A percentile compares a stretch with the other conserved stretches of the same genome.
Evolutionary conservation across 805 yeast genomes (phyloP).

Genomic region (Ogataea minuta): DNA sequence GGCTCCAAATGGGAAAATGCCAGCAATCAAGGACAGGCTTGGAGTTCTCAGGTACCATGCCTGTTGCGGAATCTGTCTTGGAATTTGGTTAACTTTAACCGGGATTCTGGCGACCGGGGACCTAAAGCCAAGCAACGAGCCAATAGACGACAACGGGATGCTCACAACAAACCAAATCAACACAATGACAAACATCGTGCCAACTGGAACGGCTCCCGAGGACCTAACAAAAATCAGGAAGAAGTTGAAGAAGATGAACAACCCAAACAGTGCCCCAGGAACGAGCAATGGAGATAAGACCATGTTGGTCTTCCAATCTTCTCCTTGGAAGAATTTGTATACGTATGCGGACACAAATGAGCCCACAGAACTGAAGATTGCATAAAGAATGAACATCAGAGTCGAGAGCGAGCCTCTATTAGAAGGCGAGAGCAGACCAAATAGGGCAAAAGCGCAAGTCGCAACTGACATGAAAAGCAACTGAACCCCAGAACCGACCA

Average conservation of each 20-base stretch:
- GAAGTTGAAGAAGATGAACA: slow-evolving; percentile 73
- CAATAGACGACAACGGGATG: slow-evolving; percentile 78
- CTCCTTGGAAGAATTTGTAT: slow-evolving; percentile 90
- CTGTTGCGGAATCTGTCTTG: slow-evolving; percentile 92
- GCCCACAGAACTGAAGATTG: slow-evolving; percentile 76
- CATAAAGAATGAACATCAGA: slow-evolving; percentile 80
- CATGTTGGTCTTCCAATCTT: slow-evolving; percentile 85
- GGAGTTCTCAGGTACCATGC: slow-evolving; percentile 75
- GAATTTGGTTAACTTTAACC: slow-evolving; percentile 90
- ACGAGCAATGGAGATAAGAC: slow-evolving; percentile 77
- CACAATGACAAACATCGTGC: slow-evolving; percentile 80
- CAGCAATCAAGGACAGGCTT: slow-evolving; percentile 72
- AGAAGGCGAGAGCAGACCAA: slow-evolving; percentile 90
- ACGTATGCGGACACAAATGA: slow-evolving; percentile 84
- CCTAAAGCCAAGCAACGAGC: slow-evolving; percentile 78
- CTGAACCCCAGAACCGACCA: slow-evolving; percentile 88
- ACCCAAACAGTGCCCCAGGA: slow-evolving; percentile 70
- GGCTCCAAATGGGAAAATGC: slow-evolving; percentile 92
- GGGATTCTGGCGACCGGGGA: slow-evolving; percentile 48
- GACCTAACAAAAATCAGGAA: slow-evolving; percentile 74
- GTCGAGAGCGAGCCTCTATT: slow-evolving; percentile 93
- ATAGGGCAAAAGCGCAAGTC: slow-evolving; percentile 76
- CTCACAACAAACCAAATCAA: slow-evolving; percentile 83
- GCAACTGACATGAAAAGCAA: slow-evolving; percentile 70
- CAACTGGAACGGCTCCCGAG: slow-evolving; percentile 93